A percentile compares a stretch with the other conserved stretches of the same genome.
phyloP scores from a whole-genome alignment of 1,284 basidiomycete species.

The Leccinum subrobustum region DNA sequence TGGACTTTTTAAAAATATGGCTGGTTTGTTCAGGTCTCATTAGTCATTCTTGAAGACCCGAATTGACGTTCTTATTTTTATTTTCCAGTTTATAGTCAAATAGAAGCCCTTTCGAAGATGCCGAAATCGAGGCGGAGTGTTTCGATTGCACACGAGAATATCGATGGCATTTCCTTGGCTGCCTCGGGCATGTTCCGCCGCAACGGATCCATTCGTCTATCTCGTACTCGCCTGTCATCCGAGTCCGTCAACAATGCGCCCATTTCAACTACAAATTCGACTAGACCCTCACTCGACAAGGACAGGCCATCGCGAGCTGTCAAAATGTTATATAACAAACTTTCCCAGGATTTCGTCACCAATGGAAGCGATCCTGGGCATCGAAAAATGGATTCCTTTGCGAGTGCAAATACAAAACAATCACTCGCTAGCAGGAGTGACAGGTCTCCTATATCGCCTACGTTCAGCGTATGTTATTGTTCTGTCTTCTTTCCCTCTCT shows the following conservation, averaged over 20 bases:
- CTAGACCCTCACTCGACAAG: constrained; percentile 60
- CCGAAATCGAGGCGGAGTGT: constrained; percentile 64
- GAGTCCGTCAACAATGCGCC: constrained; percentile 29
- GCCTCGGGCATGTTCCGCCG: constrained; percentile 23
- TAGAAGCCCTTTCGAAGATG: constrained; percentile 63
- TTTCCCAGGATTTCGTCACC: constrained; percentile 44
- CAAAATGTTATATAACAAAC: constrained; percentile 53
- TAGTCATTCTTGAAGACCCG: background rate
- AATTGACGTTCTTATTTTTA: constrained; percentile 19
- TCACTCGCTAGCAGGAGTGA: constrained; percentile 34
- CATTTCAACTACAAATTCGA: constrained; percentile 26
- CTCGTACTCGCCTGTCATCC: constrained; percentile 31
- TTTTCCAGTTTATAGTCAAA: constrained; percentile 67
- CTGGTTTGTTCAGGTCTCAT: constrained; percentile 42
- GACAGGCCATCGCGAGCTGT: constrained; percentile 40
- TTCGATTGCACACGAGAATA: constrained; percentile 50
- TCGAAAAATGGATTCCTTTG: constrained; percentile 51
- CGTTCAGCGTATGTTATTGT: constrained; percentile 32
- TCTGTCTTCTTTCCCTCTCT: constrained; percentile 1
- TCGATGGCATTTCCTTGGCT: constrained; percentile 35
- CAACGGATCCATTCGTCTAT: constrained; percentile 25
- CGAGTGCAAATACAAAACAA: constrained; percentile 48
- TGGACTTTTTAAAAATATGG: constrained; percentile 81
- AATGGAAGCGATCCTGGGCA: constrained; percentile 42
- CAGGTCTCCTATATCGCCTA: constrained; percentile 36